Evolutionary conservation across 164 flowering plant species (phyloP).

Genomic region (Tetrastigma voinierianum): DNA sequence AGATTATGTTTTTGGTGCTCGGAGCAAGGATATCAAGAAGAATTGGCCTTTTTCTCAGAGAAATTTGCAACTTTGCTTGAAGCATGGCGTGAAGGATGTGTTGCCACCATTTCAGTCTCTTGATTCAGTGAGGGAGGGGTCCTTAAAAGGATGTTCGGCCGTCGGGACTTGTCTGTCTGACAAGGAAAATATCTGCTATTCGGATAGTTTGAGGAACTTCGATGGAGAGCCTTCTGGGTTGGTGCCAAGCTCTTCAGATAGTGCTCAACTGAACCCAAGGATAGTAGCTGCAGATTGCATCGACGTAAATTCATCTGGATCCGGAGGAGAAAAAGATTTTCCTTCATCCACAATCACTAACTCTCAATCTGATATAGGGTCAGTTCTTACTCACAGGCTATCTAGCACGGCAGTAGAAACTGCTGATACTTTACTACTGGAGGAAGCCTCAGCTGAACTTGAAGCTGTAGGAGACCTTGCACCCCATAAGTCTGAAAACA

Average conservation of each 20-base stretch:
- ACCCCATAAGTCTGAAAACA: conserved; percentile 27
- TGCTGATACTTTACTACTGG: conserved; percentile 22
- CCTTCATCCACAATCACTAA: conserved; percentile 28
- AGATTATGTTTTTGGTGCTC: conserved; percentile 63
- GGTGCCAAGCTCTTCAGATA: conserved; percentile 9
- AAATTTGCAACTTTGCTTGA: conserved; percentile 70
- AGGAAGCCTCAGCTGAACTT: conserved; percentile 20
- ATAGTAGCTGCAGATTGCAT: conserved; percentile 9
- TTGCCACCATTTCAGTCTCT: conserved; percentile 82
- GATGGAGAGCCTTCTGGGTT: conserved; percentile 17
- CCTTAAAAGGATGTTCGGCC: conserved; percentile 13
- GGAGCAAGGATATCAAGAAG: conserved; percentile 64
- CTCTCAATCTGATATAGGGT: conserved; percentile 30
- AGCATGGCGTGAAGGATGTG: conserved; percentile 70
- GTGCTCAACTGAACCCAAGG: conserved; percentile 18
- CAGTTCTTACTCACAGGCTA: conserved; percentile 18
- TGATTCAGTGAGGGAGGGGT: conserved; percentile 34
- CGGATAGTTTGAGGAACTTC: not conserved
- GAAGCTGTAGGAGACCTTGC: conserved; percentile 16
- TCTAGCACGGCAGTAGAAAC: conserved; percentile 23
- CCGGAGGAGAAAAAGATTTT: conserved; percentile 30
- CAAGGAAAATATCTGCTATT: conserved; percentile 10
- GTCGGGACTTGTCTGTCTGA: conserved; percentile 17
- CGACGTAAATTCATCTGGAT: conserved; percentile 26
- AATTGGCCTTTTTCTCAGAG: conserved; percentile 84